Evolutionary conservation across 1,139 yeast species (phyloP).

Genomic region (Geotrichum carabidarum): DNA sequence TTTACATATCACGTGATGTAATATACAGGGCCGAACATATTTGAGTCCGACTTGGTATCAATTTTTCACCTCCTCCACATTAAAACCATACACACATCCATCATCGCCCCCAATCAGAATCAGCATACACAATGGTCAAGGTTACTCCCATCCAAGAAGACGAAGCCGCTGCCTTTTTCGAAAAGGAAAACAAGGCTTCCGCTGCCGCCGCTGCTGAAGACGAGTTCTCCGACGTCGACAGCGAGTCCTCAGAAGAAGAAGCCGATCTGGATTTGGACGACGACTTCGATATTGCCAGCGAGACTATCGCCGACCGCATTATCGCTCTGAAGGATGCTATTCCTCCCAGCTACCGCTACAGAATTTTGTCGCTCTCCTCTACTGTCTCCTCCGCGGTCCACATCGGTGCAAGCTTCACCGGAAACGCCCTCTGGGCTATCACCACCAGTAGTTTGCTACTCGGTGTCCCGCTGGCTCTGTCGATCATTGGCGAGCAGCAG

Average conservation of each 20-base stretch:
- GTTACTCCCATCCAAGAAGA: constrained; percentile 58
- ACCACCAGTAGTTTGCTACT: constrained; percentile 79
- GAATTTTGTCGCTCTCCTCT: constrained; percentile 35
- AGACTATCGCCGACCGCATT: constrained; percentile 79
- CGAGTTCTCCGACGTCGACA: constrained; percentile 33
- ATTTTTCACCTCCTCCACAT: neutral
- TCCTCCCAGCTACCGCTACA: constrained; percentile 78
- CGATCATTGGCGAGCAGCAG: constrained; percentile 88
- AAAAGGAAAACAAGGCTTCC: constrained; percentile 19
- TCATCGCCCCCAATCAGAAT: neutral
- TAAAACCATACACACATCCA: neutral
- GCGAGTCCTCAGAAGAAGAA: constrained; percentile 17
- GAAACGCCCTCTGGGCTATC: constrained; percentile 75
- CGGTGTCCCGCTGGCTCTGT: constrained; percentile 89
- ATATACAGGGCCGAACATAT: too few relatives aligned
- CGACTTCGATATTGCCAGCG: constrained; percentile 75
- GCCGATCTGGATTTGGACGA: constrained; percentile 62
- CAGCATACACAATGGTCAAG: constrained; percentile 51
- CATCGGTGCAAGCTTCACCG: constrained; percentile 52
- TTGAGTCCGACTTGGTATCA: too few relatives aligned
- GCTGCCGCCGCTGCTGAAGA: constrained; percentile 24
- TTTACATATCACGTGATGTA: too few relatives aligned
- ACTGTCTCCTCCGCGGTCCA: constrained; percentile 35
- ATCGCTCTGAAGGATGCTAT: constrained; percentile 87
- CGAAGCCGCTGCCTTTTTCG: constrained; percentile 18